Percentiles rank a stretch among this genome's conserved stretches.
Conservation (phyloP, 1,139 yeast species). For the Debaryomyces nepalensis region DNA sequence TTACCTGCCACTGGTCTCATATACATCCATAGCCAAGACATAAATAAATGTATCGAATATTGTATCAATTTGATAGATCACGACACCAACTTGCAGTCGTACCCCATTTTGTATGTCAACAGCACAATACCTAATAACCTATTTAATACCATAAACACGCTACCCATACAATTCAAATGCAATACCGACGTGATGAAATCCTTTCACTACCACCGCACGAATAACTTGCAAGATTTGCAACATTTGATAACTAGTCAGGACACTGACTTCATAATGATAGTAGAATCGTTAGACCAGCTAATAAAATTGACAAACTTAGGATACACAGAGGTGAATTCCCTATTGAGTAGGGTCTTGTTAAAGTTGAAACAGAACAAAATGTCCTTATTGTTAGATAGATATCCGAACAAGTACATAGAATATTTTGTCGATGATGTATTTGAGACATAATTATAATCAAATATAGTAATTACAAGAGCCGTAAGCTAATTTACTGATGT, state of each 20-base stretch:
- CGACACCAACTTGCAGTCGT: conserved; percentile 8
- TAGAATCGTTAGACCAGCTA: conserved; percentile 21
- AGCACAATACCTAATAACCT: conserved; percentile 23
- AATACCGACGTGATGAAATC: conserved; percentile 18
- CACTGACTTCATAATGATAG: conserved; percentile 14
- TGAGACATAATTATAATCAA: background rate
- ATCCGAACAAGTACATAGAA: conserved; percentile 9
- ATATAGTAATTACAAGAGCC: no score
- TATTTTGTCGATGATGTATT: conserved; percentile 6
- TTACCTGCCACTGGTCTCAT: background rate
- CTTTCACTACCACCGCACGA: conserved; percentile 22
- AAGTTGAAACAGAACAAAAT: conserved; percentile 9
- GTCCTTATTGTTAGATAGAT: conserved; percentile 4
- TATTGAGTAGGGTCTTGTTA: conserved; percentile 19
- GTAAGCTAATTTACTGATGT: background rate
- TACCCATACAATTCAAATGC: conserved; percentile 15
- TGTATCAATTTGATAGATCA: conserved; percentile 14
- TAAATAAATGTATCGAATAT: conserved; percentile 15
- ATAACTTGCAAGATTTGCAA: conserved; percentile 15
- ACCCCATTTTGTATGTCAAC: conserved; percentile 21
- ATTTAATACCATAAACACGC: conserved; percentile 16
- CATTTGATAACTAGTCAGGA: conserved; percentile 6
- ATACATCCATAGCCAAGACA: conserved; percentile 15
- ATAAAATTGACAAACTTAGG: conserved; percentile 15
- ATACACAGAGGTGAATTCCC: conserved; percentile 19